phyloP scores from a whole-genome alignment of 2,329 filamentous ascomycete genomes.

The Neonectria ditissima region DNA sequence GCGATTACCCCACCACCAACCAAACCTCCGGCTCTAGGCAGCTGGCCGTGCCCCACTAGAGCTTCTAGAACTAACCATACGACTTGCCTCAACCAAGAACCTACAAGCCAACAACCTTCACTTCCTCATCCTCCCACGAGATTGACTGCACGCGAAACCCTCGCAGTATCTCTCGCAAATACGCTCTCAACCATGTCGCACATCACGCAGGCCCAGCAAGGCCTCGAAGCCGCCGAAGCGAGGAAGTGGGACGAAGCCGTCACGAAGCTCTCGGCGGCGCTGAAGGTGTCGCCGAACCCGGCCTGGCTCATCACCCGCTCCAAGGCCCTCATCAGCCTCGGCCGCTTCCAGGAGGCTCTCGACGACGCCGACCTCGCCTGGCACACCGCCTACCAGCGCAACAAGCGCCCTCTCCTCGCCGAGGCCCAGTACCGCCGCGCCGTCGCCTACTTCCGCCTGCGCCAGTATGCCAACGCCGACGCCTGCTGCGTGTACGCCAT shows the following conservation, averaged over 20 bases:
- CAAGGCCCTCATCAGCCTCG: slow-evolving; percentile 77
- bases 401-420: slow-evolving; percentile 79
- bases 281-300: slow-evolving; percentile 75
- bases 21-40: slow-evolving; percentile 3
- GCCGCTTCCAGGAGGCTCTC: slow-evolving; percentile 72
- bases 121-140: not conserved
- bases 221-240: slow-evolving; percentile 72
- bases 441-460: slow-evolving; percentile 77
- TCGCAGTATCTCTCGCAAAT: too few relatives aligned
- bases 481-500: slow-evolving; percentile 73
- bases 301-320: slow-evolving; percentile 86
- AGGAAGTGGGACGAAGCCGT: slow-evolving; percentile 77
- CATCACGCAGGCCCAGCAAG: slow-evolving; percentile 64
- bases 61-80: slow-evolving; percentile 49
- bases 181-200: slow-evolving; percentile 59
- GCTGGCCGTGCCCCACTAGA: slow-evolving; percentile 43
- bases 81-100: slow-evolving; percentile 8
- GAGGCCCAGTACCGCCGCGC: slow-evolving; percentile 86
- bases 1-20: slow-evolving; percentile 6
- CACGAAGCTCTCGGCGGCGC: slow-evolving; percentile 73
- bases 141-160: not conserved
- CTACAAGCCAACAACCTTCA: not conserved
- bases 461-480: slow-evolving; percentile 79
- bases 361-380: slow-evolving; percentile 77
- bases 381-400: slow-evolving; percentile 72